A percentile compares a stretch with the other conserved stretches of the same genome.
Evolutionary conservation across 1,139 yeast species (phyloP).

Genomic region (Protomyces lactucae-debilis): DNA sequence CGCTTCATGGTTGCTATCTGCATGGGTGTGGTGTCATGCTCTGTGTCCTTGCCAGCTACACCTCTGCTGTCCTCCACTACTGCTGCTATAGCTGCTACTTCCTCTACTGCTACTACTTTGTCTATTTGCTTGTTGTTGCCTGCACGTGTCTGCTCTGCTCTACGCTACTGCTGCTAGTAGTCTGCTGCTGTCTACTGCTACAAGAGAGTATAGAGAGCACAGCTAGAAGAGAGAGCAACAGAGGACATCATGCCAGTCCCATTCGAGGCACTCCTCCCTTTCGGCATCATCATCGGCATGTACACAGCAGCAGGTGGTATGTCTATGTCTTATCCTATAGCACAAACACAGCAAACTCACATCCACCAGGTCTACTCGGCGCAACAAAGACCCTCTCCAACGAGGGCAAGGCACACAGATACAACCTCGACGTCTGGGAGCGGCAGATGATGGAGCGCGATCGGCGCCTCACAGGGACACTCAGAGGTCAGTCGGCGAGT

Average conservation of each 20-base stretch:
- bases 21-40: not conserved
- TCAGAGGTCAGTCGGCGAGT: slow-evolving; percentile 20
- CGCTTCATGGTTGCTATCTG: not conserved
- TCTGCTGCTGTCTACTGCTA: not conserved
- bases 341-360: slow-evolving; percentile 8
- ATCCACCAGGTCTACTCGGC: slow-evolving; percentile 15
- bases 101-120: too few species aligned
- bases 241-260: slow-evolving; percentile 24
- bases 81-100: too few species aligned
- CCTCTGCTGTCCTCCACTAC: not conserved
- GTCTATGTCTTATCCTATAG: not conserved
- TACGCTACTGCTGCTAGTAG: not conserved
- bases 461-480: slow-evolving; percentile 25
- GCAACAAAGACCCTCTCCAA: slow-evolving; percentile 23
- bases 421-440: slow-evolving; percentile 27
- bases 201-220: too few species aligned
- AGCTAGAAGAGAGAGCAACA: not conserved
- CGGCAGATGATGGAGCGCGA: slow-evolving; percentile 30
- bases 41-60: not conserved
- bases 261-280: slow-evolving; percentile 27
- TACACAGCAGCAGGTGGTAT: slow-evolving; percentile 26
- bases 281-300: slow-evolving; percentile 28
- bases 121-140: not conserved
- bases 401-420: slow-evolving; percentile 27
- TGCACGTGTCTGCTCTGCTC: not conserved